Evolutionary conservation across 1,139 yeast genomes (phyloP).

Genomic region (Diutina pseudorugosa): DNA sequence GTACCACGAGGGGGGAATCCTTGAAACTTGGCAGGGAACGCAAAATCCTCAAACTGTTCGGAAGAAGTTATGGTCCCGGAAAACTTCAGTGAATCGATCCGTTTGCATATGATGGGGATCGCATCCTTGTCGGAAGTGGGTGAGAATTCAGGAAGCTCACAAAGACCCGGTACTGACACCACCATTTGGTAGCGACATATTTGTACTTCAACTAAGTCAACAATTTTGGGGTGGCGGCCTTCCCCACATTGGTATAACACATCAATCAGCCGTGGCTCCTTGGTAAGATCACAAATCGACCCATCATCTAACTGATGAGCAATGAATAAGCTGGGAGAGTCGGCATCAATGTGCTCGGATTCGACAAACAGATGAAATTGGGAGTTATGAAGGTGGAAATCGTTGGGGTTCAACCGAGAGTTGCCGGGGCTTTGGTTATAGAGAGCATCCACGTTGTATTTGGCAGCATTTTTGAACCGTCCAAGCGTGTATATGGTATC

Average conservation of each 20-base stretch:
- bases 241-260: background rate
- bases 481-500: conserved; percentile 1
- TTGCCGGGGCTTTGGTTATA: background rate
- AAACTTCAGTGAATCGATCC: background rate
- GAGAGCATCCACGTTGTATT: background rate
- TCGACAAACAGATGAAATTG: background rate
- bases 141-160: background rate
- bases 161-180: background rate
- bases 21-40: background rate
- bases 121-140: background rate
- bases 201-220: background rate
- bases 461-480: background rate
- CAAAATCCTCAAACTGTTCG: background rate
- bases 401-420: background rate
- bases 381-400: background rate
- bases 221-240: background rate
- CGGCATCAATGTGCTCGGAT: background rate
- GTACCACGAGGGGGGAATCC: background rate
- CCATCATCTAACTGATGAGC: background rate
- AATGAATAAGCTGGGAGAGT: background rate
- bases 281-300: background rate
- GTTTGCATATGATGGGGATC: background rate
- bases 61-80: background rate
- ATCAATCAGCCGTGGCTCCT: conserved; percentile 1
- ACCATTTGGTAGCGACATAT: background rate